phyloP scores from a whole-genome alignment of 2,329 filamentous ascomycete species.

The Ascochyta fabae region DNA sequence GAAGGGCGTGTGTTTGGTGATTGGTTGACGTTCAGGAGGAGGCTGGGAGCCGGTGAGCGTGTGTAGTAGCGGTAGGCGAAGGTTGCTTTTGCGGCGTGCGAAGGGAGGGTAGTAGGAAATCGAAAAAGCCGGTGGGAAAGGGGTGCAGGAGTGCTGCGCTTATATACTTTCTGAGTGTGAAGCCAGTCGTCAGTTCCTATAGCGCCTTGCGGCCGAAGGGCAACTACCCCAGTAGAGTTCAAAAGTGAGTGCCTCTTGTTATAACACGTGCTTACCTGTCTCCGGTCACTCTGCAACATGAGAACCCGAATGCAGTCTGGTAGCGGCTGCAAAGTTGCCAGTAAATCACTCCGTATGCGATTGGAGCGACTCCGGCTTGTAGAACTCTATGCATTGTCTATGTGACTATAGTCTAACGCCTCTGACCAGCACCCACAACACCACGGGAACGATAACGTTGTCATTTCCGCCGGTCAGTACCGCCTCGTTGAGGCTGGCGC shows the following conservation, averaged over 20 bases:
- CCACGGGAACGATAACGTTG: conserved; percentile 94
- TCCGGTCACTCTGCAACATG: too few relatives aligned
- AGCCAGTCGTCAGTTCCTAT: neutral
- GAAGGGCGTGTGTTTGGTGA: neutral
- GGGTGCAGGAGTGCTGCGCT: neutral
- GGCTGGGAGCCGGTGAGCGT: conserved; percentile 9
- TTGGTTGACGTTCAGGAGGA: conserved; percentile 9
- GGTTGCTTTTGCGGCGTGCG: conserved; percentile 1
- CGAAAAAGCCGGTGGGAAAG: conserved; percentile 1
- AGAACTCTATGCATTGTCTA: conserved; percentile 1
- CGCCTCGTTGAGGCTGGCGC: conserved; percentile 91
- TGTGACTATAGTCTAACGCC: conserved; percentile 61
- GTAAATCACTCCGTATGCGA: too few relatives aligned
- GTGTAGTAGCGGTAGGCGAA: conserved; percentile 9
- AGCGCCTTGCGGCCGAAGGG: neutral
- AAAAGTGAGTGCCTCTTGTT: too few relatives aligned
- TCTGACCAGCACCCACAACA: conserved; percentile 90
- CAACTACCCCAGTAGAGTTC: neutral
- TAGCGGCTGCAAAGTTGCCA: too few relatives aligned
- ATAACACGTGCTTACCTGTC: too few relatives aligned
- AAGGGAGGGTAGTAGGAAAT: neutral
- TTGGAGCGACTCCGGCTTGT: neutral
- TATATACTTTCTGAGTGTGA: neutral
- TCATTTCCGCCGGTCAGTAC: conserved; percentile 97
- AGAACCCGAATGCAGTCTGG: too few relatives aligned